A percentile compares a stretch with the other conserved stretches of the same genome.
These are phyloP conservation scores for Coniella vitis DNA, from an alignment of 2,329 filamentous ascomycete genomes.

Conservation along the genomic window DNA sequence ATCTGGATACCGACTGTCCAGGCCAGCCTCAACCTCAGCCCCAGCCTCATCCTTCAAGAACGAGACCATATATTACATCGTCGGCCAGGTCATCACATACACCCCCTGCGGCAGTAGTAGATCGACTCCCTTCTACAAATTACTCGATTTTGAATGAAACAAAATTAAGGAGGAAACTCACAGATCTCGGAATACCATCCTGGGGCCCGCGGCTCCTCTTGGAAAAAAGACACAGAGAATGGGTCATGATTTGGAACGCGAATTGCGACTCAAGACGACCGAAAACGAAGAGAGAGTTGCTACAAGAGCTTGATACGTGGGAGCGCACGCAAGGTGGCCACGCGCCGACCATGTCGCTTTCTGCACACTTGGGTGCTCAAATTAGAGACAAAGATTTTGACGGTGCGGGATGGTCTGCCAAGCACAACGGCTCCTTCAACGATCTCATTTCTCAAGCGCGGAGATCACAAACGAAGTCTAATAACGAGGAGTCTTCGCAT, in stretches of 20 bases:
- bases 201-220: conserved; percentile 63
- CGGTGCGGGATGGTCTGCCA: conserved; percentile 64
- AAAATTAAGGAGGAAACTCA: conserved; percentile 71
- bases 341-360: conserved; percentile 34
- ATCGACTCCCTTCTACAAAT: conserved; percentile 72
- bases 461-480: conserved; percentile 30
- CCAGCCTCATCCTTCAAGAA: conserved; percentile 22
- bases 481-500: conserved; percentile 11
- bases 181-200: conserved; percentile 70
- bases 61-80: conserved; percentile 10
- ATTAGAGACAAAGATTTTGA: conserved; percentile 90
- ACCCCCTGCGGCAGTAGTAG: conserved; percentile 34
- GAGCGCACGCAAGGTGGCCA: conserved; percentile 71
- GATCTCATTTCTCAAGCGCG: conserved; percentile 72
- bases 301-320: conserved; percentile 79
- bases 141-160: conserved; percentile 82
- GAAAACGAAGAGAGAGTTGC: conserved; percentile 61
- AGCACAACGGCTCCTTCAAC: conserved; percentile 69
- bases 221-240: conserved; percentile 79
- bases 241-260: conserved; percentile 93
- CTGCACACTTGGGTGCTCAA: conserved; percentile 34
- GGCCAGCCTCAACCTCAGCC: conserved; percentile 31
- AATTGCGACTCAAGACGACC: conserved; percentile 82
- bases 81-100: neutral
- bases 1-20: conserved; percentile 61